Base-by-base conservation (phyloP, 257 asterid genomes). In the Voacanga thouarsii region DNA sequence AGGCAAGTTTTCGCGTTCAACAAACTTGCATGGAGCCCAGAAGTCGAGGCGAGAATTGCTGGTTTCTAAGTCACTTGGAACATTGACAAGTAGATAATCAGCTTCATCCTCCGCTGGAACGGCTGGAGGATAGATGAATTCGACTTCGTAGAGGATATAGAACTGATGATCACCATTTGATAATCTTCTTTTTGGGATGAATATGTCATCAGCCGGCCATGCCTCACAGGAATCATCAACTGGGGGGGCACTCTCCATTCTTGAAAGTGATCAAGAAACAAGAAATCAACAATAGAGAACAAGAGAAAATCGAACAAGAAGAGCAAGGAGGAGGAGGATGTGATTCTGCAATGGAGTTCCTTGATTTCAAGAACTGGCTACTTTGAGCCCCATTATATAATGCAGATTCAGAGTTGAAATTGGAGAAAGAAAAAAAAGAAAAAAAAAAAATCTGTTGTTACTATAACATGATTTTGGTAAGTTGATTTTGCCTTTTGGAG, bases 11-110 rank as follows among this genome's bases (percentile, higher is more conserved):
- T 72, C 47, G 7, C 23, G 53, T 7, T 71, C 23, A 4, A 55
- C n/a, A 43, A 76, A 68, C 45, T 60, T 76, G 47, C 88, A 82
- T 0, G 81, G 77, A 18, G 53, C 81, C 88, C 86, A 84, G n/a
- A 86, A 80, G 1, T 66, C 16, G 5, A 57, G 37, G 12, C 15
- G 7, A 12, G 76, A 44, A 1, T 61, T 66, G n/a, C 39, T 53
- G 14, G 50, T 43, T 5, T 47, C 74, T 9, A 65, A 10, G n/a
- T 18, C 68, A 6, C 47, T 7, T 7, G 37, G 37, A 23, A 30
- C 47, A 6, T 30, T 53, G 15, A 72, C 74, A 11, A 72, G 39
- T 0, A 64, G 24, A 5, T 28, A 23, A 3, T 80, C 82, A 0
- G 55, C 18, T 26, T 56, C 56, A 0, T 75, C 80, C 5, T 28